Evolutionary conservation across 2,329 filamentous ascomycete genomes (phyloP).

Genomic region (Celoporthe dispersa): DNA sequence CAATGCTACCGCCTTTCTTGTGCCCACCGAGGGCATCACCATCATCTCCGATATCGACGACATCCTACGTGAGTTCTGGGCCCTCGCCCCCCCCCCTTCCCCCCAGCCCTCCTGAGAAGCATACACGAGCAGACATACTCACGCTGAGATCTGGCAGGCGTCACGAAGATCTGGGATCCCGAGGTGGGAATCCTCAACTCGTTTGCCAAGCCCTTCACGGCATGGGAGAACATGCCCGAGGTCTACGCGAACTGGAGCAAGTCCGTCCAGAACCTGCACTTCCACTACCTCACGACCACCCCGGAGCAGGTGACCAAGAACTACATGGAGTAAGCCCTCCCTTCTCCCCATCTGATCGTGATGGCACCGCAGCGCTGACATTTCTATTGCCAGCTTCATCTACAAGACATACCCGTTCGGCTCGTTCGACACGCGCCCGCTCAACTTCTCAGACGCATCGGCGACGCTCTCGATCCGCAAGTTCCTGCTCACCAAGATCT

Average conservation of each 20-base stretch:
- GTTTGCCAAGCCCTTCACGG: slow-evolving; percentile 70
- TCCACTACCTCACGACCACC: slow-evolving; percentile 82
- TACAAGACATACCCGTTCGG: slow-evolving; percentile 78
- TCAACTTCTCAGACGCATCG: slow-evolving; percentile 78
- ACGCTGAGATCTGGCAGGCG: slow-evolving; percentile 29
- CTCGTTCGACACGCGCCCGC: slow-evolving; percentile 76
- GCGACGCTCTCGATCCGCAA: slow-evolving; percentile 74
- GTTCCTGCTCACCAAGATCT: slow-evolving; percentile 71
- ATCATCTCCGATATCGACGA: slow-evolving; percentile 81
- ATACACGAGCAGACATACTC: not conserved
- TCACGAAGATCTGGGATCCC: slow-evolving; percentile 80
- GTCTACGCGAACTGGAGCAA: slow-evolving; percentile 77
- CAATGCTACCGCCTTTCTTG: slow-evolving; percentile 77
- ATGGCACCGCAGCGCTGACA: slow-evolving; percentile 8
- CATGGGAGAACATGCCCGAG: slow-evolving; percentile 80
- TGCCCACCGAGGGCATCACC: slow-evolving; percentile 71
- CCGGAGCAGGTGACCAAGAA: slow-evolving; percentile 77
- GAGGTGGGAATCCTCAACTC: slow-evolving; percentile 76
- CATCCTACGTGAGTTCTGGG: slow-evolving; percentile 61
- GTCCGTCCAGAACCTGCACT: slow-evolving; percentile 71
- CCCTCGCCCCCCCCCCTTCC: too few species aligned
- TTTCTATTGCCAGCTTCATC: slow-evolving; percentile 55
- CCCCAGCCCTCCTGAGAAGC: too few species aligned
- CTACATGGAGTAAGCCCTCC: slow-evolving; percentile 66
- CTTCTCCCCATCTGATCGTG: not conserved